Base-by-base conservation (phyloP, 441 rosid species). In the Euphorbia schlechtendalii region DNA sequence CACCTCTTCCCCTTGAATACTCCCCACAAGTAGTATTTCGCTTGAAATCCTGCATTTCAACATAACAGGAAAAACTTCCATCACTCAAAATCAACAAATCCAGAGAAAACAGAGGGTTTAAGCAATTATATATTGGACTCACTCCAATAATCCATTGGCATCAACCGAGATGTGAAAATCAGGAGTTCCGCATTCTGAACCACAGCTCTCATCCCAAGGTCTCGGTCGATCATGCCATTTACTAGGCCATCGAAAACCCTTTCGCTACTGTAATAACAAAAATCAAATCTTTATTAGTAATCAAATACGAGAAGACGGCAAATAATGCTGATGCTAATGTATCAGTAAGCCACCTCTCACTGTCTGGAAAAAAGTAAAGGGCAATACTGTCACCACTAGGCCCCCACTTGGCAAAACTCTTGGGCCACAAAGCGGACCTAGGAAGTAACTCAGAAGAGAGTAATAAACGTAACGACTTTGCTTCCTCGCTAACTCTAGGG, bases 1-100 rank as follows among this genome's bases (percentile, higher is more conserved):
- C 70, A 20, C 62, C 76, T 76, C 74, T 76, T 73, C 57, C 64
- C 68, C 73, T 76, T 85, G 76, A 86, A 91, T 65, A 80, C 84
- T 9, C 96, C 92, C 97, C 96, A 88, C 67, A 86, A 38, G 79
- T 81, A 91, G 21, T 73, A 73, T 68, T 80, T 86, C 36, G 69
- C 63, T 61, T 74, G 77, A 61, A 82, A 81, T 64, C 77, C 94
- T 91, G 86, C 74, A 83, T 43, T 67, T 6, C 10, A n/a, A n/a
- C n/a, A n/a, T n/a, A n/a, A n/a, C n/a, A n/a, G n/a, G n/a, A n/a
- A n/a, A n/a, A n/a, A n/a, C n/a, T n/a, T n/a, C n/a, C n/a, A n/a
- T n/a, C n/a, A n/a, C n/a, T n/a, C n/a, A n/a, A n/a, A n/a, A n/a
- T n/a, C n/a, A n/a, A n/a, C n/a, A n/a, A n/a, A n/a, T n/a, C n/a